Percentiles rank a stretch among this genome's conserved stretches.
Conservation (phyloP, 1,139 yeast genomes). For the Geotrichum phurueaensis region DNA sequence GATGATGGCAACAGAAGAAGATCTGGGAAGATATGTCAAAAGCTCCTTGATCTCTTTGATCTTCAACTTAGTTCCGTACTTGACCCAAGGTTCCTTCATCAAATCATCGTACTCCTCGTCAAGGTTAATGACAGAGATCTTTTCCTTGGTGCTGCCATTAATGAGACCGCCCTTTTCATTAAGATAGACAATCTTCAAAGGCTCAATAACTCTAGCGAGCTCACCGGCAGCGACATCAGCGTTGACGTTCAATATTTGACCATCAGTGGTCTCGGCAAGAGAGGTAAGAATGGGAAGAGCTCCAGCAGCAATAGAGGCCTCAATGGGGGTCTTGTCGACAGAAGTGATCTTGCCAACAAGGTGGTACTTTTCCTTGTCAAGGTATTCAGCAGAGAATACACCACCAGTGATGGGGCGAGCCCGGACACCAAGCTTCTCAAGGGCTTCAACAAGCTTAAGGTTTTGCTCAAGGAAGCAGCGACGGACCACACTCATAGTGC, state of each 20-base stretch:
- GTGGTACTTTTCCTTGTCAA: conserved; percentile 85
- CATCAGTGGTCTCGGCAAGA: conserved; percentile 90
- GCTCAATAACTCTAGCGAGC: conserved; percentile 92
- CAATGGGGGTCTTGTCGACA: conserved; percentile 86
- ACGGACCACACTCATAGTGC: conserved; percentile 94
- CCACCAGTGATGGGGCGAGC: conserved; percentile 99
- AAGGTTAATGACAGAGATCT: conserved; percentile 79
- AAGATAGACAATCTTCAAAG: conserved; percentile 89
- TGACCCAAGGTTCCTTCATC: conserved; percentile 94
- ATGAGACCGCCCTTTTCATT: conserved; percentile 97
- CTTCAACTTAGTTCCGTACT: conserved; percentile 95
- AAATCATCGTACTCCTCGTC: conserved; percentile 93
- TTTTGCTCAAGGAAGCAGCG: conserved; percentile 92
- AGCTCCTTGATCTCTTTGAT: conserved; percentile 93
- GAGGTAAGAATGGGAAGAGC: conserved; percentile 95
- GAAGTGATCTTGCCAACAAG: conserved; percentile 84
- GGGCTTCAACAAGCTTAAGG: conserved; percentile 87
- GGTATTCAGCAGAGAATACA: conserved; percentile 88
- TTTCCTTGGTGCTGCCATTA: conserved; percentile 88
- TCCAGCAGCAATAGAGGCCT: conserved; percentile 93
- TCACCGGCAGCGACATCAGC: conserved; percentile 99
- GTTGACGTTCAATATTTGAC: conserved; percentile 92
- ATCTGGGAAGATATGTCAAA: conserved; percentile 87
- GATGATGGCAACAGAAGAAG: conserved; percentile 95
- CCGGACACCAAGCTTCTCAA: conserved; percentile 92